Base-by-base conservation (phyloP, 2,329 filamentous ascomycete genomes). In the Xylogone sp. region DNA sequence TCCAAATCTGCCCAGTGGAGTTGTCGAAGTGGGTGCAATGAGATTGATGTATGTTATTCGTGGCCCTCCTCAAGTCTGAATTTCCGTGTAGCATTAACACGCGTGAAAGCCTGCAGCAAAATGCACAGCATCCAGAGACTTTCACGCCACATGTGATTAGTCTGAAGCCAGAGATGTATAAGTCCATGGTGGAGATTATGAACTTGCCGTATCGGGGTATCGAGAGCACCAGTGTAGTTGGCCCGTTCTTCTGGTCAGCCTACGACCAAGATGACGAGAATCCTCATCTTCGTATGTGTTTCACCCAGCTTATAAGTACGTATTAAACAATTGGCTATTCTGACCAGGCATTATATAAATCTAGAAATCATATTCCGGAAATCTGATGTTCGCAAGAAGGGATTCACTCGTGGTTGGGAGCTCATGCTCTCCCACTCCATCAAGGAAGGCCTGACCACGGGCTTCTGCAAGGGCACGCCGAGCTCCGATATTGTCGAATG, bases 371-470 rank as follows among this genome's bases (percentile, higher is more conserved):
- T 85, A 53, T 82, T 81, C 62, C 78, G 82, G 57, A 86, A 86
- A 66, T 83, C 79, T 19, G 82, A 86, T 62, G 82, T 85, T 42
- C 78, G 79, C 49, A 85, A 86, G 64, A 83, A 81, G 68, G 81
- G 80, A 50, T 76, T 74, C 62, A 85, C 82, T 18, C 76, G 82
- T 47, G 82, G 82, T 42, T 86, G 81, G 81, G 82, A 86, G 65
- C 73, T 84, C 53, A 82, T 83, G 72, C 74, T 85, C 39, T 83
- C 80, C 2, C 73, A 85, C 65, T 75, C 73, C 48, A 77, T 84
- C 66, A 69, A 66, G 13, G 77, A 75, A 3, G 70, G 72, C 56
- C 74, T 84, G 56, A 85, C 82, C 1, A 80, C 77, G 4, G 82
- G 81, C 49, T 85, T 76, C 65, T 74, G 79, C 60, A 86, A 86